These are phyloP conservation scores for Leucosporidium creatinivorum DNA, from an alignment of 768 basidiomycete genomes.

Conservation along the genomic window DNA sequence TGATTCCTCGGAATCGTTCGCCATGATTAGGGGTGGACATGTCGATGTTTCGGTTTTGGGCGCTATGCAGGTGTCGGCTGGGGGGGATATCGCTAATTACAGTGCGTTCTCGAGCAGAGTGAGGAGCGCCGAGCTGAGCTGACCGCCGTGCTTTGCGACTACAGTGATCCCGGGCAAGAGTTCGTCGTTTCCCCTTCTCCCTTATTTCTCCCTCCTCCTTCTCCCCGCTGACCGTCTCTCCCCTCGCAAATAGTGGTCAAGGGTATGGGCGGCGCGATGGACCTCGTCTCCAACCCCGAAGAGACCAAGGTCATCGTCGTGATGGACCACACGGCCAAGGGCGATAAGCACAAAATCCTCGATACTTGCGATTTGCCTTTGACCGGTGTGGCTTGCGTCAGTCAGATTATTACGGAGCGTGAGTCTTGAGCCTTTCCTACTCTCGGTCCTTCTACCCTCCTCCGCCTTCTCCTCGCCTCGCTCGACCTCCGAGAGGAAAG, in stretches of 20 bases:
- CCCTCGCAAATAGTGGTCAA: conserved; percentile 21
- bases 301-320: conserved; percentile 76
- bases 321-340: conserved; percentile 84
- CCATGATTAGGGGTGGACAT: conserved; percentile 96
- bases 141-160: not conserved
- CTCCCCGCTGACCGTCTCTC: not conserved
- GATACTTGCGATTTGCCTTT: conserved; percentile 67
- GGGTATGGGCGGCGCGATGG: conserved; percentile 80
- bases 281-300: conserved; percentile 65
- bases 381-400: conserved; percentile 80
- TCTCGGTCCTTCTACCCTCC: not conserved
- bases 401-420: conserved; percentile 87
- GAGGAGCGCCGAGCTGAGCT: not conserved
- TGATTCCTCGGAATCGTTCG: conserved; percentile 88
- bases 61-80: conserved; percentile 89
- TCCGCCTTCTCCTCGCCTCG: too few relatives aligned
- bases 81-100: conserved; percentile 85
- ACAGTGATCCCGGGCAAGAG: conserved; percentile 80
- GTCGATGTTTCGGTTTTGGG: conserved; percentile 89
- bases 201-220: not conserved
- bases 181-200: not conserved
- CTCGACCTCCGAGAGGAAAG: too few relatives aligned
- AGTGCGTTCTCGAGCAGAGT: conserved; percentile 39
- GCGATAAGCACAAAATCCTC: conserved; percentile 82
- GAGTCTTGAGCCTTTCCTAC: conserved; percentile 40